A percentile compares a stretch with the other conserved stretches of the same genome.
Evolutionary conservation across 2,329 filamentous ascomycete species (phyloP).

Genomic region (Penicillium sp.): DNA sequence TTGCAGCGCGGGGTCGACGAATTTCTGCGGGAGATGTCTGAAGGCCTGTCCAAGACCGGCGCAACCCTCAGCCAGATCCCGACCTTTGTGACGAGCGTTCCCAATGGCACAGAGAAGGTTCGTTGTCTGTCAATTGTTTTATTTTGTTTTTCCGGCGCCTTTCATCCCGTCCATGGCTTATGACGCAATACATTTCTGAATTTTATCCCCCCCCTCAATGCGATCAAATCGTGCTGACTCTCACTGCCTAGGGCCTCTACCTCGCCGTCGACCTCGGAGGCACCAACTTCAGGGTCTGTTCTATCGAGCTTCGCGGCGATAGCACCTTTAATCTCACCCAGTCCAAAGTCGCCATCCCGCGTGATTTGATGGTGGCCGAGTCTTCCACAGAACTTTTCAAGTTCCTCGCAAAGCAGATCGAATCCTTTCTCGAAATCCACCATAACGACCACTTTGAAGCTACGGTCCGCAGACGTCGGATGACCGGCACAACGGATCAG

Average conservation of each 20-base stretch:
- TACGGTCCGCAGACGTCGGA: conserved; percentile 62
- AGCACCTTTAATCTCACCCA: conserved; percentile 91
- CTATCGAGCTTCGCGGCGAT: conserved; percentile 87
- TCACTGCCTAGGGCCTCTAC: conserved; percentile 70
- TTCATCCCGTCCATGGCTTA: conserved; percentile 1
- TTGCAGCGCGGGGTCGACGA: conserved; percentile 77
- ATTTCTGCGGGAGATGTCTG: conserved; percentile 82
- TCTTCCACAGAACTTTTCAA: conserved; percentile 82
- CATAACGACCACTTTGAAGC: conserved; percentile 81
- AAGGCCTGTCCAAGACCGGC: conserved; percentile 74
- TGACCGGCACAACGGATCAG: conserved; percentile 55
- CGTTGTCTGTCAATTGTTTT: not conserved
- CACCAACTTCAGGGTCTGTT: conserved; percentile 98
- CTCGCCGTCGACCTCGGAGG: conserved; percentile 96
- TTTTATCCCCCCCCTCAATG: not conserved
- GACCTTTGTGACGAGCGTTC: conserved; percentile 91
- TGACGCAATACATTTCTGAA: not conserved
- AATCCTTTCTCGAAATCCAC: conserved; percentile 79
- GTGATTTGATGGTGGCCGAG: conserved; percentile 83
- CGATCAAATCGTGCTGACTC: conserved; percentile 16
- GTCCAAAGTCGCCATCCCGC: conserved; percentile 87
- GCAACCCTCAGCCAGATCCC: conserved; percentile 92
- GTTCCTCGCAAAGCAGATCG: conserved; percentile 91
- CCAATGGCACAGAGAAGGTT: conserved; percentile 96
- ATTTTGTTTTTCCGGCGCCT: not conserved